A percentile compares a stretch with the other conserved stretches of the same genome.
Conservation (phyloP, 805 yeast genomes). For the Teunomyces atbi region DNA sequence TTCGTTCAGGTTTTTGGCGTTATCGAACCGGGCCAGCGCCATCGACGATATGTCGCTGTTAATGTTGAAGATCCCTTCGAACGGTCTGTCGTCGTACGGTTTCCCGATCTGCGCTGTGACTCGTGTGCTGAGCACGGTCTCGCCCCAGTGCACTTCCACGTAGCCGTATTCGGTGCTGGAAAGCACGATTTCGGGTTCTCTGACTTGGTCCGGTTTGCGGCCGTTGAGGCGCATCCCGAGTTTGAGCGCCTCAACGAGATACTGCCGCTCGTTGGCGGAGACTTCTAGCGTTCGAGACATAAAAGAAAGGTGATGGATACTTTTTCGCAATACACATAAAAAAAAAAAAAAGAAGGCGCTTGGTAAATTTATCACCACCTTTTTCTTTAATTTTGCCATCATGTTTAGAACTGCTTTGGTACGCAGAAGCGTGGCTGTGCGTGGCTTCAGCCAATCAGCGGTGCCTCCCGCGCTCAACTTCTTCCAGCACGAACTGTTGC, state of each 20-base stretch:
- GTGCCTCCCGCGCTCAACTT: conserved; percentile 36
- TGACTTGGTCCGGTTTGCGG: conserved; percentile 58
- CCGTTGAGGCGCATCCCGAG: conserved; percentile 67
- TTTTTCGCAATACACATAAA: neutral
- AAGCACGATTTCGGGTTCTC: conserved; percentile 63
- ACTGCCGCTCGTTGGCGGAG: conserved; percentile 61
- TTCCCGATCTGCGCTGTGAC: conserved; percentile 72
- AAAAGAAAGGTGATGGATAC: neutral
- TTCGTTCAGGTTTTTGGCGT: conserved; percentile 67
- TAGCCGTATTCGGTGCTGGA: conserved; percentile 74
- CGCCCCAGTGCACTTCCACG: conserved; percentile 75
- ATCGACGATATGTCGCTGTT: conserved; percentile 85
- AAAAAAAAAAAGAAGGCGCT: neutral
- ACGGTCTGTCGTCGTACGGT: conserved; percentile 90
- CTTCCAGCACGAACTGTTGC: conserved; percentile 62
- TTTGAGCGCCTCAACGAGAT: conserved; percentile 61
- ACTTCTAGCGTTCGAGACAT: conserved; percentile 66
- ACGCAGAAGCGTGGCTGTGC: neutral
- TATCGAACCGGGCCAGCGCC: conserved; percentile 85
- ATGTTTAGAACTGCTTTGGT: neutral
- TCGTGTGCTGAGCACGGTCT: conserved; percentile 65
- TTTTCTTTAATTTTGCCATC: neutral
- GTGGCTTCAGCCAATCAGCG: neutral
- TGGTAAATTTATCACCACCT: no score
- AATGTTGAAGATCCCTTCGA: conserved; percentile 85